These are phyloP conservation scores for Steccherinum ochraceum DNA, from an alignment of 768 basidiomycete species.

Conservation along the genomic window DNA sequence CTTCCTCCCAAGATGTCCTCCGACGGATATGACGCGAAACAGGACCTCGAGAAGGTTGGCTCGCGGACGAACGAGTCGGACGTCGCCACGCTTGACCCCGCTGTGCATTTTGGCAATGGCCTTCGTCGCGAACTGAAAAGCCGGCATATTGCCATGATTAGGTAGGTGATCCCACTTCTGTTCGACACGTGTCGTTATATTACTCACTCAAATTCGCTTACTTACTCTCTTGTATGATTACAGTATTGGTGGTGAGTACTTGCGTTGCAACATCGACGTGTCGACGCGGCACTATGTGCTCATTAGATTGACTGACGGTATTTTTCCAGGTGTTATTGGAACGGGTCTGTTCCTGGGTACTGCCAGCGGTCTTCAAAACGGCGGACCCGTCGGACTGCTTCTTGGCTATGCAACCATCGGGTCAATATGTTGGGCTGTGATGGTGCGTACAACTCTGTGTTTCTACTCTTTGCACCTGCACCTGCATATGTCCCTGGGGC, in stretches of 20 bases:
- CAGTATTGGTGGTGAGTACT: slow-evolving; percentile 28
- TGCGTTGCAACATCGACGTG: neutral
- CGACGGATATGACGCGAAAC: neutral
- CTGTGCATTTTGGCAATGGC: neutral
- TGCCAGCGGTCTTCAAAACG: slow-evolving; percentile 31
- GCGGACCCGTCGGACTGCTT: slow-evolving; percentile 59
- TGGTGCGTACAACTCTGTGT: slow-evolving; percentile 36
- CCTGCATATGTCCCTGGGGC: too few species aligned
- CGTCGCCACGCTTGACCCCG: neutral
- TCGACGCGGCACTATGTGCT: neutral
- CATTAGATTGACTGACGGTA: neutral
- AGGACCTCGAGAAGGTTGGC: neutral
- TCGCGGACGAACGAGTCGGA: neutral
- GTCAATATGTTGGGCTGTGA: slow-evolving; percentile 62
- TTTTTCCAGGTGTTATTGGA: slow-evolving; percentile 34
- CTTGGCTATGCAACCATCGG: slow-evolving; percentile 67
- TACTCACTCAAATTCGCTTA: neutral
- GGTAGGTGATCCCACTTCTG: too few species aligned
- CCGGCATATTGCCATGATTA: slow-evolving; percentile 80
- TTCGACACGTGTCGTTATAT: slow-evolving; percentile 8
- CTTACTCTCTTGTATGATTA: too few species aligned
- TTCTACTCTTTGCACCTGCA: neutral
- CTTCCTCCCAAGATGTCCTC: neutral
- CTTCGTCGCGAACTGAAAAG: slow-evolving; percentile 30
- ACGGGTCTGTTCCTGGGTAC: slow-evolving; percentile 46